Percentiles rank a stretch among this genome's conserved stretches.
phyloP scores from a whole-genome alignment of 768 basidiomycete species.

The Leucosporidium creatinivorum region DNA sequence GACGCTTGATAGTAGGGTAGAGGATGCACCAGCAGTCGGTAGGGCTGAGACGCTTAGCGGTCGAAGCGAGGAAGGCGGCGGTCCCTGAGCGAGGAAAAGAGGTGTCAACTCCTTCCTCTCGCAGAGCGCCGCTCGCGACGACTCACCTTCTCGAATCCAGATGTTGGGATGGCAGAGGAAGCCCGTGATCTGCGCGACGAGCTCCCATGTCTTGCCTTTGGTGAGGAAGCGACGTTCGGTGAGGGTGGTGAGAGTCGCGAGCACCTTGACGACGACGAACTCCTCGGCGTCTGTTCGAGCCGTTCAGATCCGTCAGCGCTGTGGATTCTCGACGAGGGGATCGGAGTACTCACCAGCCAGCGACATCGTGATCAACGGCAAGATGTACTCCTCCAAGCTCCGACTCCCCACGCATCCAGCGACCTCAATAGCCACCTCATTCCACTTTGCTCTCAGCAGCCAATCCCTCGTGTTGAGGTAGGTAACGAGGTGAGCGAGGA shows the following conservation, averaged over 20 bases:
- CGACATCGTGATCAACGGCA: constrained; percentile 94
- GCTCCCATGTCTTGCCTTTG: constrained; percentile 94
- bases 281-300: constrained; percentile 74
- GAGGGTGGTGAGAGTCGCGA: constrained; percentile 77
- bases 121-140: constrained; percentile 1
- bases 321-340: constrained; percentile 3
- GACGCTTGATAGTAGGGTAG: constrained; percentile 80
- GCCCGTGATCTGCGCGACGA: constrained; percentile 77
- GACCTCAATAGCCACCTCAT: constrained; percentile 90
- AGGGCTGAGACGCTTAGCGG: constrained; percentile 67
- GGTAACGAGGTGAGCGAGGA: constrained; percentile 79
- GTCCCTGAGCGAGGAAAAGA: constrained; percentile 52
- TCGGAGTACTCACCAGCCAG: constrained; percentile 60
- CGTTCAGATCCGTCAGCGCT: too few relatives aligned
- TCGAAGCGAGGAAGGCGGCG: constrained; percentile 77
- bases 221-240: constrained; percentile 84
- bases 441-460: constrained; percentile 82
- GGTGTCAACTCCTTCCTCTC: too few relatives aligned
- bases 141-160: constrained; percentile 81
- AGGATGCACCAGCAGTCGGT: constrained; percentile 97
- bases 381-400: constrained; percentile 89
- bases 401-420: constrained; percentile 86
- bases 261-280: constrained; percentile 80
- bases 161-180: constrained; percentile 91
- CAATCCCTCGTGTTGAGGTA: constrained; percentile 77